Conservation (phyloP, 306 rosid species). For the Vigna mungo region DNA sequence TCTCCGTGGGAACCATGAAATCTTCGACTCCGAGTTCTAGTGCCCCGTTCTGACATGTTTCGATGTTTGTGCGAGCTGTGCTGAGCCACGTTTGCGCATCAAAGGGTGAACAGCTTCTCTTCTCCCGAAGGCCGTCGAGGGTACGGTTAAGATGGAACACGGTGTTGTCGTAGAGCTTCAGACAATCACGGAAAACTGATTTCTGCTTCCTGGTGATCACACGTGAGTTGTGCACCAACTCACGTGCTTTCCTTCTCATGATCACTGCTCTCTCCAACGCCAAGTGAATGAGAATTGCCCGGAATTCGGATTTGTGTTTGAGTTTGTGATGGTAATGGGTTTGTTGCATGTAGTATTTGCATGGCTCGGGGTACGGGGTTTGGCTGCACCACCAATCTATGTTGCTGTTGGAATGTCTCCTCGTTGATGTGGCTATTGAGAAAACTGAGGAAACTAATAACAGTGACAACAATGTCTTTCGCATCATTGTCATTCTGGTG, state of each 20-base stretch:
- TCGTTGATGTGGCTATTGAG: constrained; percentile 53
- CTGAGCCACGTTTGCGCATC: constrained; percentile 97
- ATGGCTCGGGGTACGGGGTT: constrained; percentile 79
- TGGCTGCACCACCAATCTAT: constrained; percentile 77
- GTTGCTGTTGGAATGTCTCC: constrained; percentile 37
- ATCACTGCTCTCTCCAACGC: constrained; percentile 58
- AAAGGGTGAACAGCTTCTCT: constrained; percentile 48
- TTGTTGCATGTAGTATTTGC: constrained; percentile 64
- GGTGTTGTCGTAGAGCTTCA: constrained; percentile 68
- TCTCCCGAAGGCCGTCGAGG: constrained; percentile 42
- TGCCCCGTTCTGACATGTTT: constrained; percentile 63
- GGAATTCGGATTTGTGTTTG: constrained; percentile 59
- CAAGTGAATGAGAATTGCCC: constrained; percentile 50
- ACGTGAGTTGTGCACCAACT: constrained; percentile 13
- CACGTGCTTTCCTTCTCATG: constrained; percentile 38
- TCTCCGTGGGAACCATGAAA: constrained; percentile 42
- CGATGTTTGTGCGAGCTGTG: constrained; percentile 80
- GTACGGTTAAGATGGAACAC: constrained; percentile 70
- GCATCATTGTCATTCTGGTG: constrained; percentile 46
- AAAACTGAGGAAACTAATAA: constrained; percentile 45
- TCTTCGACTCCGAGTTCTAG: constrained; percentile 56
- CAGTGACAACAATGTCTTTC: constrained; percentile 40
- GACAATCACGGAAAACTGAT: constrained; percentile 64
- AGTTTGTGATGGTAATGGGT: constrained; percentile 33
- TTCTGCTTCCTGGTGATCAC: constrained; percentile 43